Base-by-base conservation (phyloP, 2,329 filamentous ascomycete species). In the Coccinonectria pachysandricola region DNA sequence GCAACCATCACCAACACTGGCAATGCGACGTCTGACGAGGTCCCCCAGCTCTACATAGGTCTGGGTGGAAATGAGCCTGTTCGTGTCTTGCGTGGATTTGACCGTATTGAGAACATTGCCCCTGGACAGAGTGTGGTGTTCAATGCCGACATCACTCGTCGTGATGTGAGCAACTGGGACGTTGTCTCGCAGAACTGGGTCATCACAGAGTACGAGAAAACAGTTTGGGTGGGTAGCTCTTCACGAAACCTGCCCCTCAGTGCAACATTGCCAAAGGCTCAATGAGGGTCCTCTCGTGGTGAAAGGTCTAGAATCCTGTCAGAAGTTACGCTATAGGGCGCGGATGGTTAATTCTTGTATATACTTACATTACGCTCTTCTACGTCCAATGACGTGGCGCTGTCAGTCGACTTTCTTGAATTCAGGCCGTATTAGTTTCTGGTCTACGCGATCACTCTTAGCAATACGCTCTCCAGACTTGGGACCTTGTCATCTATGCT, bases 101-200 rank as follows among this genome's bases (percentile, higher is more conserved):
- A 92, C 32, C 73, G 84, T 23, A 54, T 94, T 32, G 51, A 57
- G 35, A 66, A 64, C 25, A 75, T 95, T 36, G 62, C 69, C 4
- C 68, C 83, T 0, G 84, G 83, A n/a, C 53, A 73, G 53, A 73
- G 67, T 26, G 64, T 60, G 4, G 71, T 65, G 2, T 92, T 91
- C 61, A 64, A 54, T 1, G 75, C 72, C 0, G 68, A 75, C 10
- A 56, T 95, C 29, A 86, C 76, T 5, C 70, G 87, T 19, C 75
- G 85, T 30, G 88, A 95, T 48, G 42, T 95, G 30, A 85, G 79
- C 50, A 91, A 86, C 60, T 95, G 88, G 87, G 83, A 94, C 41
- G 61, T 71, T 1, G 64, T 49, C 2, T 52, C 59, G n/a, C 87
- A 95, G 64, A 78, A 95, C 62, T 96, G 88, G 87, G 70, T 85